Base-by-base conservation (phyloP, 495 filamentous ascomycete genomes). In the Glarea lozoyensis region DNA sequence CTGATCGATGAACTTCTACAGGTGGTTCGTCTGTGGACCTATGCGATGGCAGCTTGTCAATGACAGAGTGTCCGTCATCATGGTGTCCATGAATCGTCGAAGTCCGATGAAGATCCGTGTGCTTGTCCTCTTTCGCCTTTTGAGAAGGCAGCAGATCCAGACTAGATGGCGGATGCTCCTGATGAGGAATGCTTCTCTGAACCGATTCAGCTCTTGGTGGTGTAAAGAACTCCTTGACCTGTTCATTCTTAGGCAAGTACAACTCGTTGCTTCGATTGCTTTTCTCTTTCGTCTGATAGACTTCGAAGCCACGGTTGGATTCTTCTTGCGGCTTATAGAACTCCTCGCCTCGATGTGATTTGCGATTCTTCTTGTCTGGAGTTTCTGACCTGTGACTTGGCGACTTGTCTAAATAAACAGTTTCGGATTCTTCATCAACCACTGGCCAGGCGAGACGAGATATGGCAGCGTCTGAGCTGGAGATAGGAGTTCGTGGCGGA, bases 391-490 rank as follows among this genome's bases (percentile, higher is more conserved):
- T 42, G 27, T 45, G 49, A 46, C 30, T 45, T 24, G 53, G 45
- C 16, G 37, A 50, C 44, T 42, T 37, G 46, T 41, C 45, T 6
- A 58, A 42, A 29, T 58, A 43, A 15, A 58, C 46, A 25, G 52
- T 55, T 38, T 58, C 49, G 22, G 55, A 53, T 5, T 66, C 68
- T 48, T 73, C 70, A 35, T 73, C 65, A 2, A 70, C 59, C 0
- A 67, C 58, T 13, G 75, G 72, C 70, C 74, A 76, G 11, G 59
- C 50, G 15, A 67, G 63, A 9, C 69, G 64, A 17, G 66, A 61
- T 46, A 76, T 50, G 1, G 68, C 57, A 54, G 68, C 74, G 52
- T 79, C 73, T 0, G 69, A 71, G 29, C 70, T 74, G 37, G 43
- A 40, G 13, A 38, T 37, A 15, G 38, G 49, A n/a, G 22, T 35